Percentiles rank a stretch among this genome's conserved stretches.
Evolutionary conservation across 768 basidiomycete genomes (phyloP).

Genomic region (Gautieria morchelliformis): DNA sequence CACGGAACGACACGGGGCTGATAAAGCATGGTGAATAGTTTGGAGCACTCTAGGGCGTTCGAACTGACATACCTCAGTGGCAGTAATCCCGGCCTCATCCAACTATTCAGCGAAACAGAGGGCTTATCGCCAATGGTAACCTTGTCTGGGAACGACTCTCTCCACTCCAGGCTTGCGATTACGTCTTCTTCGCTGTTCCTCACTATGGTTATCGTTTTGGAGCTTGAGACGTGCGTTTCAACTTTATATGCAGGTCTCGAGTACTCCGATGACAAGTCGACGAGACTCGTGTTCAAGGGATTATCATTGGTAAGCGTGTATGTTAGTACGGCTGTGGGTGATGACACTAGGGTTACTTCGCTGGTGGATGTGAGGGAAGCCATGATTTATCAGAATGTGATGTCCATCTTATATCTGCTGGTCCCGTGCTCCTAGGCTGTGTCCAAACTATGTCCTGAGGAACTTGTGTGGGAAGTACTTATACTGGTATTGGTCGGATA

Average conservation of each 20-base stretch:
- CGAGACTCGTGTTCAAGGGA: conserved; percentile 36
- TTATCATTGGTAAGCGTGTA: conserved; percentile 29
- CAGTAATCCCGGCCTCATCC: conserved; percentile 31
- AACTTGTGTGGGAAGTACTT: no score
- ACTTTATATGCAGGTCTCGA: conserved; percentile 29
- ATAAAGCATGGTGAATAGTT: not conserved
- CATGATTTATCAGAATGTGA: no score
- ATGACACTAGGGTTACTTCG: no score
- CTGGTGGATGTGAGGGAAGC: no score
- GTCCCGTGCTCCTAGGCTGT: no score
- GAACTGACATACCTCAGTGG: conserved; percentile 22
- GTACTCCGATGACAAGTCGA: conserved; percentile 11
- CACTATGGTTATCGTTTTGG: no score
- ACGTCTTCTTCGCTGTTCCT: conserved; percentile 21
- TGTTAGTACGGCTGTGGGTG: not conserved
- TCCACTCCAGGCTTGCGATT: conserved; percentile 31
- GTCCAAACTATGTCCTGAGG: no score
- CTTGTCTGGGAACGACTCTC: conserved; percentile 27
- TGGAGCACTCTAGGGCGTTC: not conserved
- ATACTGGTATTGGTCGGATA: no score
- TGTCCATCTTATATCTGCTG: no score
- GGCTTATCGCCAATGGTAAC: conserved; percentile 25
- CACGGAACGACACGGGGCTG: conserved; percentile 31
- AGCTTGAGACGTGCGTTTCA: no score
- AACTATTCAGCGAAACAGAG: conserved; percentile 25